Evolutionary conservation across 192 early-diverging fungal species (phyloP).

Genomic region (Podila minutissima): DNA sequence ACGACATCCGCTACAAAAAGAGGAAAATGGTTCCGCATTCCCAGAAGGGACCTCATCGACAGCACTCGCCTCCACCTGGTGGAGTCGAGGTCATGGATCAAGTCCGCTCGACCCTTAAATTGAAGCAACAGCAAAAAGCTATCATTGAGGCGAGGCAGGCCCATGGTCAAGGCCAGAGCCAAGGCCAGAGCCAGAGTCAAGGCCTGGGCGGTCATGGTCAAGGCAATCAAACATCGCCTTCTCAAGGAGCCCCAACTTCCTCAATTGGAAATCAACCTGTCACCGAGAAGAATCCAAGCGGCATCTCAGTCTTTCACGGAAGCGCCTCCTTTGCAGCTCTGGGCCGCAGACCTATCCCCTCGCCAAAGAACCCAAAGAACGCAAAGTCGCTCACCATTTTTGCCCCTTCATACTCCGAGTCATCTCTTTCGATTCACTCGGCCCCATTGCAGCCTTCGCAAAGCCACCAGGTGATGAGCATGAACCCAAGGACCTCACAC

Average conservation of each 20-base stretch:
- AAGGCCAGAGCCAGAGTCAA: neutral
- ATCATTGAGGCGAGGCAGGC: slow-evolving; percentile 66
- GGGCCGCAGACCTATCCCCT: slow-evolving; percentile 38
- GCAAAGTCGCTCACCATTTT: slow-evolving; percentile 61
- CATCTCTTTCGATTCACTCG: slow-evolving; percentile 53
- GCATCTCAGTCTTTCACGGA: slow-evolving; percentile 43
- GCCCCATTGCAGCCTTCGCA: slow-evolving; percentile 59
- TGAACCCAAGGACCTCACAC: slow-evolving; percentile 40
- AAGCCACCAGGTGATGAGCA: slow-evolving; percentile 45
- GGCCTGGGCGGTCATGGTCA: neutral
- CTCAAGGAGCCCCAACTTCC: neutral
- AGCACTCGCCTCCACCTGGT: slow-evolving; percentile 29
- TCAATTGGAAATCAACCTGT: slow-evolving; percentile 19
- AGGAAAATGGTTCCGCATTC: slow-evolving; percentile 26
- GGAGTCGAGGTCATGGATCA: slow-evolving; percentile 63
- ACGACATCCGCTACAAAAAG: slow-evolving; percentile 48
- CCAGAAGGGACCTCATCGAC: slow-evolving; percentile 14
- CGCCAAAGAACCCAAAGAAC: slow-evolving; percentile 59
- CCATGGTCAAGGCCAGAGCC: neutral
- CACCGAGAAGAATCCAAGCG: slow-evolving; percentile 37
- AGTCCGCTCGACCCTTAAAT: slow-evolving; percentile 56
- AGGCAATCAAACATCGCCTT: too few species aligned
- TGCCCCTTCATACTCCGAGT: slow-evolving; percentile 61
- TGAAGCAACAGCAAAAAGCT: slow-evolving; percentile 75
- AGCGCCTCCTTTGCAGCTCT: slow-evolving; percentile 35